A percentile compares a stretch with the other conserved stretches of the same genome.
These are phyloP conservation scores for Coprinellus aureogranulatus DNA, from an alignment of 768 basidiomycete genomes.

Conservation along the genomic window DNA sequence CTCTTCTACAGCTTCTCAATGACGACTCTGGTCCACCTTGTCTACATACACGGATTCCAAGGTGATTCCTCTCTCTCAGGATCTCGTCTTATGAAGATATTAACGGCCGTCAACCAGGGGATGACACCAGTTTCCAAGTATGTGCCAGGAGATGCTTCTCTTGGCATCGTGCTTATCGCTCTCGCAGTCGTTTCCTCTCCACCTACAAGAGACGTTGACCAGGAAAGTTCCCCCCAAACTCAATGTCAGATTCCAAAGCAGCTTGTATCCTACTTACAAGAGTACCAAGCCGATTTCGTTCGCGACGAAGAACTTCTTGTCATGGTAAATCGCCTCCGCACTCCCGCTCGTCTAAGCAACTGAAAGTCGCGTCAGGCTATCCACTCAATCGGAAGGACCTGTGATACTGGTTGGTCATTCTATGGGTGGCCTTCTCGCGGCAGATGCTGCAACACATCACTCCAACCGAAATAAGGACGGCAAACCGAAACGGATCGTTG, in stretches of 20 bases:
- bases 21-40: constrained; percentile 41
- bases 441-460: constrained; percentile 49
- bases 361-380: constrained; percentile 37
- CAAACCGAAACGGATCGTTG: constrained; percentile 45
- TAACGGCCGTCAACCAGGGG: no score
- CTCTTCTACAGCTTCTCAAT: neutral
- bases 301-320: constrained; percentile 52
- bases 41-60: constrained; percentile 61
- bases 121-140: constrained; percentile 60
- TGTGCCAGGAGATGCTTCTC: constrained; percentile 8
- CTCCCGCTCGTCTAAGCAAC: neutral
- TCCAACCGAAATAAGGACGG: constrained; percentile 32
- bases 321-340: constrained; percentile 38
- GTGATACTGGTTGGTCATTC: constrained; percentile 58
- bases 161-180: neutral
- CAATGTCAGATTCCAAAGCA: constrained; percentile 41
- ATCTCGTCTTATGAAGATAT: no score
- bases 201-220: constrained; percentile 46
- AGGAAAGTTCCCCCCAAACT: constrained; percentile 31
- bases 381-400: constrained; percentile 52
- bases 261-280: constrained; percentile 61
- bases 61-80: constrained; percentile 34
- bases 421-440: constrained; percentile 60
- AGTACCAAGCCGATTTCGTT: constrained; percentile 50
- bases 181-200: constrained; percentile 49